Evolutionary conservation across 805 yeast species (phyloP).

Genomic region (Kuraishia ogatae): DNA sequence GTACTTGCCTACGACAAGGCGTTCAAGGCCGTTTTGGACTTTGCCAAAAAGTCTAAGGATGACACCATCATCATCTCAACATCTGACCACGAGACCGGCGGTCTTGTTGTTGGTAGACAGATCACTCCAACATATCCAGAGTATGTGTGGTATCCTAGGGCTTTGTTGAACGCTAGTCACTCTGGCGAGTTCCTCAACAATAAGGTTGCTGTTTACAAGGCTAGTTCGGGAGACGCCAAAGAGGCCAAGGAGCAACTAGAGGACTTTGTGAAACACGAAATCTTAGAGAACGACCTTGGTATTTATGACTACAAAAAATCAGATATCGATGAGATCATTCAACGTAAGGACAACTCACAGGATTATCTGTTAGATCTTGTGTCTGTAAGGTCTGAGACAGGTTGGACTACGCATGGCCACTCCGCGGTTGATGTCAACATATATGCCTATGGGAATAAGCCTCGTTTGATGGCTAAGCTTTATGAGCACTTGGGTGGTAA

Average conservation of each 20-base stretch:
- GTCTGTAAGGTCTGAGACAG: conserved; percentile 76
- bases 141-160: conserved; percentile 82
- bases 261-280: conserved; percentile 40
- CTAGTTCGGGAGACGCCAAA: conserved; percentile 6
- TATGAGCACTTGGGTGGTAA: conserved; percentile 57
- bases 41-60: conserved; percentile 55
- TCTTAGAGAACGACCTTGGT: conserved; percentile 61
- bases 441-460: conserved; percentile 65
- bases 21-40: conserved; percentile 63
- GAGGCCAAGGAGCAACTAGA: conserved; percentile 17
- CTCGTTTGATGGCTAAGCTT: conserved; percentile 29
- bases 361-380: conserved; percentile 61
- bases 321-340: conserved; percentile 41
- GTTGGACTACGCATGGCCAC: conserved; percentile 97
- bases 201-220: conserved; percentile 30
- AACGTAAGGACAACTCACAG: conserved; percentile 22
- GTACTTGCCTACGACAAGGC: conserved; percentile 83
- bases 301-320: conserved; percentile 43
- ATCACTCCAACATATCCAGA: conserved; percentile 65
- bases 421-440: conserved; percentile 94
- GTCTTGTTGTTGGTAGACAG: conserved; percentile 82
- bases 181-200: conserved; percentile 65
- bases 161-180: conserved; percentile 56
- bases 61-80: conserved; percentile 79
- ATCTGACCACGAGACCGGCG: conserved; percentile 96